Percentiles rank a stretch among this genome's conserved stretches.
Evolutionary conservation across 2,329 filamentous ascomycete genomes (phyloP).

Genomic region (Septoria linicola): DNA sequence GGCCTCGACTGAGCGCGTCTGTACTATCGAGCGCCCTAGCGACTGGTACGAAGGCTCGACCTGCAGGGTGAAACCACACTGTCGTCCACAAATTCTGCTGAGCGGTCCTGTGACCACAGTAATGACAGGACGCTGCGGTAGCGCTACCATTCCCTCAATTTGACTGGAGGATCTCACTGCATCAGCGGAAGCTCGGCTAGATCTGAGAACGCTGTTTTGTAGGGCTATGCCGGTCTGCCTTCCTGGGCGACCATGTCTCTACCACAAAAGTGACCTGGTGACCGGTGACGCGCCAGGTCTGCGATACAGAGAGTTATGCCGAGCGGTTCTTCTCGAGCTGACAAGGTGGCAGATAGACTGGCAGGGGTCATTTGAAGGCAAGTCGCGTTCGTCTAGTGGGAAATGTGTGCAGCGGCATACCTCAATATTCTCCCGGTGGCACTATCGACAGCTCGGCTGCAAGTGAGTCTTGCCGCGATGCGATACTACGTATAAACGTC

Average conservation of each 20-base stretch:
- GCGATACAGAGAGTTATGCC: no score
- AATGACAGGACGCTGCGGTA: neutral
- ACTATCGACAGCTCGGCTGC: no score
- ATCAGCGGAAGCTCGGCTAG: neutral
- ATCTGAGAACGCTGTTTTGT: neutral
- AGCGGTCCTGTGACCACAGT: neutral
- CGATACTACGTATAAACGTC: no score
- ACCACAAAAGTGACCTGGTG: slow-evolving; percentile 1
- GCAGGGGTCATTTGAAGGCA: no score
- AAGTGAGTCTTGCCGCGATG: no score
- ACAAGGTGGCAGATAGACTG: no score
- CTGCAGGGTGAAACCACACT: neutral
- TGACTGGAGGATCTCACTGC: slow-evolving; percentile 3
- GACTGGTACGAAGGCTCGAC: neutral
- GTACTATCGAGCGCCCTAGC: neutral
- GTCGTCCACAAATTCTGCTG: slow-evolving; percentile 1
- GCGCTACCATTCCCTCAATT: neutral
- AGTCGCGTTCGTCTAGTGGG: no score
- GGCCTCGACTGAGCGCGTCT: neutral
- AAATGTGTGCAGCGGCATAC: no score
- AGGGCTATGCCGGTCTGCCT: slow-evolving; percentile 8
- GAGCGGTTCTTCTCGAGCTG: no score
- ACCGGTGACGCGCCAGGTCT: slow-evolving; percentile 8
- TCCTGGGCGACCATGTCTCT: neutral
- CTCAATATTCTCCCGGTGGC: no score